These are phyloP conservation scores for Pharnaceum exiguum DNA, from an alignment of 148 eudicot genomes.

Conservation along the genomic window DNA sequence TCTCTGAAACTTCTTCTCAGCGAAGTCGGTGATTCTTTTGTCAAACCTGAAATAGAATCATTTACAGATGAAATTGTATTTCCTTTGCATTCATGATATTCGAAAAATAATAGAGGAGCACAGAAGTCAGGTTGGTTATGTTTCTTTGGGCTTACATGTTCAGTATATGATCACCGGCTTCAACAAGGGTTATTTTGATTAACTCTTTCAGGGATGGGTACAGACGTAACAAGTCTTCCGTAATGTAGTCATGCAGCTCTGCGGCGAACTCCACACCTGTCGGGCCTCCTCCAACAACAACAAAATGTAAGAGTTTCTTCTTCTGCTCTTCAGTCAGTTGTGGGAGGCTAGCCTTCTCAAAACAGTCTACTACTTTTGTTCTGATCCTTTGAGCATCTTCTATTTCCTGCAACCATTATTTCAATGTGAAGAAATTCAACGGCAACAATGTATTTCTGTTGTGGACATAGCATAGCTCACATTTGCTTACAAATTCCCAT, in stretches of 20 bases:
- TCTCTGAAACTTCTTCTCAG: constrained; percentile 54
- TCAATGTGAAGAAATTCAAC: too few species aligned
- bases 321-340: constrained; percentile 44
- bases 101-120: too few species aligned
- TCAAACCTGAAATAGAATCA: constrained; percentile 40
- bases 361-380: constrained; percentile 51
- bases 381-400: constrained; percentile 69
- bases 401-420: constrained; percentile 63
- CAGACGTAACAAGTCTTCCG: constrained; percentile 44
- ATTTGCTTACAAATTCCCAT: too few species aligned
- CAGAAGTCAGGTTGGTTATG: background rate
- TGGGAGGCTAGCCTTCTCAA: constrained; percentile 65
- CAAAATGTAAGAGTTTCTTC: constrained; percentile 47
- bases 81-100: background rate
- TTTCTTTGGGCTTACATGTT: constrained; percentile 42
- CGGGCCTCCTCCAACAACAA: constrained; percentile 70
- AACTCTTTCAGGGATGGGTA: constrained; percentile 48
- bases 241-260: constrained; percentile 56
- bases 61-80: too few species aligned
- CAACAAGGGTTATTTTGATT: constrained; percentile 47
- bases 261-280: constrained; percentile 75
- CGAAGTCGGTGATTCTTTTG: constrained; percentile 60
- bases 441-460: too few species aligned
- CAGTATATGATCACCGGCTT: constrained; percentile 63
- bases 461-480: too few species aligned